These are phyloP conservation scores for Salvia hispanica DNA, from an alignment of 257 asterid species.

Conservation along the genomic window DNA sequence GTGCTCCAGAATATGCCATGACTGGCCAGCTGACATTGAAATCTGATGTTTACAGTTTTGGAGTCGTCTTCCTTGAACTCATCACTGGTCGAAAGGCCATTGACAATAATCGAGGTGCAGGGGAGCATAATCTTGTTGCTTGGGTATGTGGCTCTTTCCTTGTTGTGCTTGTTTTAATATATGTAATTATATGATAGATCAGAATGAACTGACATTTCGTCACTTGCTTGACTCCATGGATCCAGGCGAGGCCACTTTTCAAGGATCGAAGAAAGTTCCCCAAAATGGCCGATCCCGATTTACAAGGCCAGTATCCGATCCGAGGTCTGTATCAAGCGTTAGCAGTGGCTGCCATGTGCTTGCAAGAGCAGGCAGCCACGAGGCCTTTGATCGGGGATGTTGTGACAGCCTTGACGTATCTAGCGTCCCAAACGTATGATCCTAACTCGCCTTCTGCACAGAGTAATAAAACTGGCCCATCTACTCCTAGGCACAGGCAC, in stretches of 20 bases:
- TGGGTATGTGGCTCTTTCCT: conserved; percentile 65
- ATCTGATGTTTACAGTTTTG: conserved; percentile 97
- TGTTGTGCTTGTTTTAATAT: background rate
- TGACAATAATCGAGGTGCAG: conserved; percentile 66
- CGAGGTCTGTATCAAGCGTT: conserved; percentile 95
- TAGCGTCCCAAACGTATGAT: conserved; percentile 90
- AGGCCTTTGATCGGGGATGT: conserved; percentile 93
- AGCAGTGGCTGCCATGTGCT: conserved; percentile 99
- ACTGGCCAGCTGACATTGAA: conserved; percentile 97
- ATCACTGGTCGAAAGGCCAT: conserved; percentile 96
- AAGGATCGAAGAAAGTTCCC: conserved; percentile 93
- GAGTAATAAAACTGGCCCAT: conserved; percentile 52
- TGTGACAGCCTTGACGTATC: conserved; percentile 85
- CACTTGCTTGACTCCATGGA: conserved; percentile 22
- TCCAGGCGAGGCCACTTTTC: conserved; percentile 93
- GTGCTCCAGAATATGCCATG: conserved; percentile 99
- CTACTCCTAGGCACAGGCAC: conserved; percentile 72
- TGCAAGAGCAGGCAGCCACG: conserved; percentile 99
- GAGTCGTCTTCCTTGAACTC: conserved; percentile 94
- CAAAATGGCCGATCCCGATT: conserved; percentile 86
- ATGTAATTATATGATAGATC: background rate
- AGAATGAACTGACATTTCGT: background rate
- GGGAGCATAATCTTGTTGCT: conserved; percentile 96
- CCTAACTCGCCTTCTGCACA: conserved; percentile 57
- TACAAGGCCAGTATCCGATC: conserved; percentile 90